phyloP scores from a whole-genome alignment of 225 moss, liverwort and hornwort species.

The Pleurozium schreberi region DNA sequence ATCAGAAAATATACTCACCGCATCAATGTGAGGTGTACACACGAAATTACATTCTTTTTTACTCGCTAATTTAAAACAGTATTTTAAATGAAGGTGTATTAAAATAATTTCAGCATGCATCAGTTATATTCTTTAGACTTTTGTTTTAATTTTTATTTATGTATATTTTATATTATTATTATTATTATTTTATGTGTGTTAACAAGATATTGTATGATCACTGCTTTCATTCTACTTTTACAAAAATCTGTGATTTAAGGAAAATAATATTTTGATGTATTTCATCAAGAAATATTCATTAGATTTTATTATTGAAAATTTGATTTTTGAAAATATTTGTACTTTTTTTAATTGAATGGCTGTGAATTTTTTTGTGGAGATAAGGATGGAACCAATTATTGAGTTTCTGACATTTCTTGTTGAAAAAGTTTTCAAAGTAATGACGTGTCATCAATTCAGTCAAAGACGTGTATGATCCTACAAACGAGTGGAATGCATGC shows the following conservation, averaged over 20 bases:
- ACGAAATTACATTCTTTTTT: fast-evolving
- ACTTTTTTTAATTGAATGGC: not conserved
- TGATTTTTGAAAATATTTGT: not conserved
- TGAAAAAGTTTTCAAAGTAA: fast-evolving
- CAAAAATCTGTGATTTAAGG: too few species aligned
- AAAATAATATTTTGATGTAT: too few species aligned
- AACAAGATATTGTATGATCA: not conserved
- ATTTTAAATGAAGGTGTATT: fast-evolving
- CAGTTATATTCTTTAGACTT: not conserved
- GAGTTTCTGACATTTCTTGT: too few species aligned
- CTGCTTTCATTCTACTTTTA: conserved; percentile 2
- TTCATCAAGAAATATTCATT: too few species aligned
- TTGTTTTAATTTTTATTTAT: too few species aligned
- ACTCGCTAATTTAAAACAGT: fast-evolving
- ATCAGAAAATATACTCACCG: fast-evolving
- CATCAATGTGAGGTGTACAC: fast-evolving
- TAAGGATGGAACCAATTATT: fast-evolving
- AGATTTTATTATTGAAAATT: fast-evolving
- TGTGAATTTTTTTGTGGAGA: fast-evolving
- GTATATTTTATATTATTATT: not conserved
- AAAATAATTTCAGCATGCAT: fast-evolving
- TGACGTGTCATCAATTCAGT: too few species aligned
- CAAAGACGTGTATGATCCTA: too few species aligned
- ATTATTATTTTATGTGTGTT: fast-evolving
- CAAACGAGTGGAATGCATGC: too few species aligned